Evolutionary conservation across 768 basidiomycete genomes (phyloP), one percentile per base, ranked within the genome.

Genomic region (Xerocomellus intermedius): DNA sequence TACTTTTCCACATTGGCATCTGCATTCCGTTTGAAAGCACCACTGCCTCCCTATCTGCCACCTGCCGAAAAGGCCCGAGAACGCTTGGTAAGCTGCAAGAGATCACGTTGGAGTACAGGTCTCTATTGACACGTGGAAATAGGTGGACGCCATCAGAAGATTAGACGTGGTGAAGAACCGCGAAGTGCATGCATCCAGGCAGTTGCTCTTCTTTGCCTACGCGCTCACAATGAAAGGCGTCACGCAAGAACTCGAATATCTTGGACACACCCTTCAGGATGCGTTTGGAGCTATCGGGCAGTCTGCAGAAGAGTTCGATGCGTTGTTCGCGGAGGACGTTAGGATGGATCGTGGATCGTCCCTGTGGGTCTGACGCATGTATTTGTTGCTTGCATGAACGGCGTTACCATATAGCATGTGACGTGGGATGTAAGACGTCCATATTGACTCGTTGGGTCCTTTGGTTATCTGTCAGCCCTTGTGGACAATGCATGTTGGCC

Each of bases 1-100:
- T 93, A 86, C 68, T 89, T 94, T 68, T 89, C 91, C 1, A 83
- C 82, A 0, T 77, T 95, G 30, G 83, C 91, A 4, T 82, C 89
- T 2, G 87, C 88, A 1, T 91, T 95, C 69, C 77, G 84, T 17
- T 76, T 92, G 39, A 96, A 96, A 65, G 85, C 92, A 6, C 97
- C 97, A 2, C 75, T 99, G n/a, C 94, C 97, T 0, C 94, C 97
- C 0, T 98, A 94, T 69, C 81, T 99, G 1, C 97, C 97, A 3
- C 95, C 95, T 0, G 96, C 90, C 0, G 94, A 96, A 67, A 80
- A 85, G 60, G 82, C 93, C 1, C 82, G 96, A 48, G 81, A 87
- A 50, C 82, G 84, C 8, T 74, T 99, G 69, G 94, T 90, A 67
- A 45, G 80, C 54, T 7, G 60, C 53, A 14, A 47, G n/a, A 36